Conservation (phyloP, 345 rosid genomes). For the sweet orange (Citrus sinensis) region DNA sequence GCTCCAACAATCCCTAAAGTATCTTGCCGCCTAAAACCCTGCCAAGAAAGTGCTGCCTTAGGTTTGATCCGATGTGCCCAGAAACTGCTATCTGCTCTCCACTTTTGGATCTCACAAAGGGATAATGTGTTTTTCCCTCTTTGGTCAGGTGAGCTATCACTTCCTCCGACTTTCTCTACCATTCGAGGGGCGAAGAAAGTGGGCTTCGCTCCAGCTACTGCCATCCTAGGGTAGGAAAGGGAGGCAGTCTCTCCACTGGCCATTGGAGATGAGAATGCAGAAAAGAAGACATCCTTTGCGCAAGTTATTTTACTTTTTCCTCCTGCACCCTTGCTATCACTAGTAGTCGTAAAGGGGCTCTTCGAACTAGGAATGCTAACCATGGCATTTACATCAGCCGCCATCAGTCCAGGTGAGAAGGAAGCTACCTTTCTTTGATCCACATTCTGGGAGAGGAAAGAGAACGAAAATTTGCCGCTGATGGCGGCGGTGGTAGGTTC, state of each 20-base stretch:
- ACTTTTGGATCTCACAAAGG: neutral
- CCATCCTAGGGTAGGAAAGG: constrained; percentile 16
- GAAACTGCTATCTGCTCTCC: neutral
- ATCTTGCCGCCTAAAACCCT: constrained; percentile 14
- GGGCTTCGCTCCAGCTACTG: constrained; percentile 29
- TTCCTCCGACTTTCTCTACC: neutral
- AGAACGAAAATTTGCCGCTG: constrained; percentile 1
- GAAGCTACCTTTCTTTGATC: constrained; percentile 14
- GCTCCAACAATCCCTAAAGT: constrained; percentile 15
- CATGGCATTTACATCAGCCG: neutral
- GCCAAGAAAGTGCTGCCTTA: constrained; percentile 15
- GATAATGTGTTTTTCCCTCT: neutral
- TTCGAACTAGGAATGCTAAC: neutral
- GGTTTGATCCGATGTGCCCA: constrained; percentile 16
- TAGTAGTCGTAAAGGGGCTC: neutral
- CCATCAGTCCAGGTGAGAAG: constrained; percentile 3
- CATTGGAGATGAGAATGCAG: constrained; percentile 19
- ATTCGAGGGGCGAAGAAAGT: constrained; percentile 14
- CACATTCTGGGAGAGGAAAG: constrained; percentile 2
- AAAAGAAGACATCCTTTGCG: constrained; percentile 16
- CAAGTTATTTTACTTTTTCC: neutral
- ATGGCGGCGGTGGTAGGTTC: constrained; percentile 3
- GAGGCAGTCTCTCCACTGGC: neutral
- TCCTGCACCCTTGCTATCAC: neutral
- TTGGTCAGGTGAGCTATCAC: neutral